These are phyloP conservation scores for Exsudoporus frostii DNA, from an alignment of 768 basidiomycete species.

Conservation along the genomic window DNA sequence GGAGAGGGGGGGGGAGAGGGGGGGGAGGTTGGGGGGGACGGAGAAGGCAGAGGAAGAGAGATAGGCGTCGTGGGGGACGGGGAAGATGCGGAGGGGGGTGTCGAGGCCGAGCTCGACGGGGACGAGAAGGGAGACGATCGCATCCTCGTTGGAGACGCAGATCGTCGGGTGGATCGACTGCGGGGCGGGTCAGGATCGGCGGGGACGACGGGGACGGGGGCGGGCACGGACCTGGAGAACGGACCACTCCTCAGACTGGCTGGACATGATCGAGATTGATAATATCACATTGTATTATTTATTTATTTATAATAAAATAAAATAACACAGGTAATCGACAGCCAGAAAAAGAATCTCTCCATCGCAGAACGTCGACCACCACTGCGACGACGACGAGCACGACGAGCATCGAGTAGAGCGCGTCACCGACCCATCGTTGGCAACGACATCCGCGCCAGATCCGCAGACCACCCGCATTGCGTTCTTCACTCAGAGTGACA, in stretches of 20 bases:
- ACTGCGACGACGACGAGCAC: conserved; percentile 16
- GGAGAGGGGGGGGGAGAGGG: too few species aligned
- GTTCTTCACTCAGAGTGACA: not conserved
- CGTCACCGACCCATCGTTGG: conserved; percentile 12
- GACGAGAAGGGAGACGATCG: conserved; percentile 43
- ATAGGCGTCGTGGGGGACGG: too few species aligned
- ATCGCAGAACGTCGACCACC: conserved; percentile 19
- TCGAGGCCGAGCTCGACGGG: conserved; percentile 57
- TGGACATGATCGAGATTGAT: not conserved
- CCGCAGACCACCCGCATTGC: not conserved
- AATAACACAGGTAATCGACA: conserved; percentile 3
- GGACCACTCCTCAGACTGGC: conserved; percentile 17
- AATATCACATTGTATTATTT: conserved; percentile 5
- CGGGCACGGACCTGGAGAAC: conserved; percentile 25
- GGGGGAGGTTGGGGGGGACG: too few species aligned
- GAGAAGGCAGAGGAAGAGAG: too few species aligned
- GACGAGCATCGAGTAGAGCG: conserved; percentile 17
- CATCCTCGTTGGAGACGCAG: conserved; percentile 45
- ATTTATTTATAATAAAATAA: not conserved
- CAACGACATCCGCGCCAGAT: conserved; percentile 4
- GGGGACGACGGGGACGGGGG: not conserved
- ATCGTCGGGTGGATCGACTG: conserved; percentile 79
- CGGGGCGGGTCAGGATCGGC: conserved; percentile 7
- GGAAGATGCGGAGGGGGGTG: conserved; percentile 38
- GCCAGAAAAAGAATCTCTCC: conserved; percentile 21